Evolutionary conservation across 148 eudicot species (phyloP).

Genomic region (Pouteria glomerata): DNA sequence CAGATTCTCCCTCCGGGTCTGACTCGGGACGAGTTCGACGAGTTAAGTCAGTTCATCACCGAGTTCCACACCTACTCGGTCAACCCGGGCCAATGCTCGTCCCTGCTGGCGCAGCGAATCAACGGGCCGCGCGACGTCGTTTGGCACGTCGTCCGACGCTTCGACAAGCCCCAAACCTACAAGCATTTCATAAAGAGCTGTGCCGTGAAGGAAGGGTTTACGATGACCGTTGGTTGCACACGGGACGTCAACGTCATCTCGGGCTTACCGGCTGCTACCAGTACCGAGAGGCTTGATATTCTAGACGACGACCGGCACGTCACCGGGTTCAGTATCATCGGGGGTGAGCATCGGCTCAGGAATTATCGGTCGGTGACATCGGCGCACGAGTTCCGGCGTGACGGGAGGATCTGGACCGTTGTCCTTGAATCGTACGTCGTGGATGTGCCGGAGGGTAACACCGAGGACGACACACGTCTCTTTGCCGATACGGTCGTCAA

Average conservation of each 20-base stretch:
- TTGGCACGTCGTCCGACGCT: constrained; percentile 18
- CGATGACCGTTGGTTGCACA: constrained; percentile 12
- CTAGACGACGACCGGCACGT: constrained; percentile 24
- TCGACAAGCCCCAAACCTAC: constrained; percentile 31
- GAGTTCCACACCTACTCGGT: constrained; percentile 21
- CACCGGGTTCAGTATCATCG: constrained; percentile 21
- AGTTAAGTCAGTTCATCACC: constrained; percentile 15
- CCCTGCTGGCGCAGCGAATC: constrained; percentile 23
- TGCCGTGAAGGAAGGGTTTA: constrained; percentile 1
- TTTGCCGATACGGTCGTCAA: constrained; percentile 39
- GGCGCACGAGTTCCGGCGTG: constrained; percentile 21
- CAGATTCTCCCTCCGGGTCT: constrained; percentile 9
- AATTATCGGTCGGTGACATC: constrained; percentile 23
- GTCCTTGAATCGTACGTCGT: constrained; percentile 37
- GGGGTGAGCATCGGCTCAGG: constrained; percentile 25
- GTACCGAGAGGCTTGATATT: constrained; percentile 26
- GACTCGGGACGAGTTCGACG: constrained; percentile 14
- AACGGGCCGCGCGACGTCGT: constrained; percentile 13
- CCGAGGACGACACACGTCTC: constrained; percentile 35
- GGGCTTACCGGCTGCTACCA: constrained; percentile 24
- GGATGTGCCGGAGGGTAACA: constrained; percentile 37
- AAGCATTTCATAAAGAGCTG: constrained; percentile 30
- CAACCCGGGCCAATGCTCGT: constrained; percentile 20
- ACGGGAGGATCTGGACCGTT: constrained; percentile 21
- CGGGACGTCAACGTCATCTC: constrained; percentile 26